These are phyloP conservation scores for Fallopia convolvulus DNA, from an alignment of 148 eudicot species.

Conservation along the genomic window DNA sequence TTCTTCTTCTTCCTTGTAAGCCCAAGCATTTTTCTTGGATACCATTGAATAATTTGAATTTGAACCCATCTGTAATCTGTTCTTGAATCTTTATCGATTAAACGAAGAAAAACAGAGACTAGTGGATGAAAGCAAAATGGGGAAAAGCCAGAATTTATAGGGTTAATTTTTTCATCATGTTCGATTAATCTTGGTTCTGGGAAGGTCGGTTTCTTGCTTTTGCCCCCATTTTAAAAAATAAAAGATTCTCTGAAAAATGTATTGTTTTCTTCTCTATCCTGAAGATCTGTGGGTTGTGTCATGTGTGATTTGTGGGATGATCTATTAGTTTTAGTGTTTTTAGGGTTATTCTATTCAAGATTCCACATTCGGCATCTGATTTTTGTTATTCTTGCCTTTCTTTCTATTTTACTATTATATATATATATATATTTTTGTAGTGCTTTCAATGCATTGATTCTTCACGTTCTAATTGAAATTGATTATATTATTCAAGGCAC, in stretches of 20 bases:
- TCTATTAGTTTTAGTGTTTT: not conserved
- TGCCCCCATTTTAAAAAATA: no score
- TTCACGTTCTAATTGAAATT: no score
- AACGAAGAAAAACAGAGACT: not conserved
- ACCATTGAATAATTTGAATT: conserved; percentile 1
- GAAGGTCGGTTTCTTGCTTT: no score
- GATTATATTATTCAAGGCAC: no score
- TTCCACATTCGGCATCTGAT: not conserved
- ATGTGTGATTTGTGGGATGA: not conserved
- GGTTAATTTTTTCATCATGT: not conserved
- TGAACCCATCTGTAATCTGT: not conserved
- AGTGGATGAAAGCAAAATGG: not conserved
- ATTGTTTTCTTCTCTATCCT: no score
- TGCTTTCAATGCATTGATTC: not conserved
- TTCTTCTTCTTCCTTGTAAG: not conserved
- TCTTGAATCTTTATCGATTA: not conserved
- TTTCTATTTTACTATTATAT: not conserved
- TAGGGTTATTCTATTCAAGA: not conserved
- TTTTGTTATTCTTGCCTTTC: not conserved
- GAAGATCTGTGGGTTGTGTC: not conserved
- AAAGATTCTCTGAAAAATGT: no score
- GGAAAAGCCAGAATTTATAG: not conserved
- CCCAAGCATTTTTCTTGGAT: not conserved
- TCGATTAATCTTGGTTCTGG: no score
- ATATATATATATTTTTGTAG: no score